These are phyloP conservation scores for Colletotrichum musicola DNA, from an alignment of 2,329 filamentous ascomycete genomes.

Conservation along the genomic window DNA sequence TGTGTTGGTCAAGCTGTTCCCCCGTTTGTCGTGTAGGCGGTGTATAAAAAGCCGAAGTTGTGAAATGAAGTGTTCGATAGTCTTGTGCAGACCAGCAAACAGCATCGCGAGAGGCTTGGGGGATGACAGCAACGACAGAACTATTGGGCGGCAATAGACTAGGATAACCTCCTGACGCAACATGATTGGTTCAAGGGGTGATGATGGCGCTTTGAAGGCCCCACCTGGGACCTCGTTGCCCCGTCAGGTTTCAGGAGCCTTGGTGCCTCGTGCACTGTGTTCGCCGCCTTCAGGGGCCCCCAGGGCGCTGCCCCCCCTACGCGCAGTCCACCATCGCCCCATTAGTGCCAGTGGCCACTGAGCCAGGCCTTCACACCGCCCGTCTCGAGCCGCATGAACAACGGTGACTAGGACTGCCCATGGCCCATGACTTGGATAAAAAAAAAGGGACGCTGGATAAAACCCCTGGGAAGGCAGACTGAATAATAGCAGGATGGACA, in stretches of 20 bases:
- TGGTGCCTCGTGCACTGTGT: conserved; percentile 20
- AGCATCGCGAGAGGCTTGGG: not conserved
- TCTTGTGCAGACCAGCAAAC: conserved; percentile 3
- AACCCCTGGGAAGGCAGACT: not conserved
- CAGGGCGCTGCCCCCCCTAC: no score
- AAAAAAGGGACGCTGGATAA: conserved; percentile 11
- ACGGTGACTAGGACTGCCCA: conserved; percentile 36
- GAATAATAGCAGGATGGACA: conserved; percentile 1
- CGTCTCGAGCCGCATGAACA: conserved; percentile 31
- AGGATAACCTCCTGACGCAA: not conserved
- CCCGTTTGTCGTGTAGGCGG: not conserved
- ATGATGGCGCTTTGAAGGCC: not conserved
- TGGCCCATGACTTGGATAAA: conserved; percentile 33
- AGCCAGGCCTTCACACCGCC: conserved; percentile 24
- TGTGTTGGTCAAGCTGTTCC: no score
- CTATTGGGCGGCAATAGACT: conserved; percentile 14
- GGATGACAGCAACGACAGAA: conserved; percentile 11
- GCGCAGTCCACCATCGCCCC: not conserved
- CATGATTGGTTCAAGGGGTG: conserved; percentile 2
- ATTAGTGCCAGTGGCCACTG: conserved; percentile 2
- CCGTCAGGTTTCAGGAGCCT: conserved; percentile 48
- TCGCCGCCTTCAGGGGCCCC: not conserved
- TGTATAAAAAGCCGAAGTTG: not conserved
- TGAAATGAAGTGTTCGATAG: not conserved
- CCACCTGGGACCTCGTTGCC: conserved; percentile 44